A percentile compares a stretch with the other conserved stretches of the same genome.
These are phyloP conservation scores for Rhodotorula sp. DNA, from an alignment of 1,284 basidiomycete species.

Conservation along the genomic window DNA sequence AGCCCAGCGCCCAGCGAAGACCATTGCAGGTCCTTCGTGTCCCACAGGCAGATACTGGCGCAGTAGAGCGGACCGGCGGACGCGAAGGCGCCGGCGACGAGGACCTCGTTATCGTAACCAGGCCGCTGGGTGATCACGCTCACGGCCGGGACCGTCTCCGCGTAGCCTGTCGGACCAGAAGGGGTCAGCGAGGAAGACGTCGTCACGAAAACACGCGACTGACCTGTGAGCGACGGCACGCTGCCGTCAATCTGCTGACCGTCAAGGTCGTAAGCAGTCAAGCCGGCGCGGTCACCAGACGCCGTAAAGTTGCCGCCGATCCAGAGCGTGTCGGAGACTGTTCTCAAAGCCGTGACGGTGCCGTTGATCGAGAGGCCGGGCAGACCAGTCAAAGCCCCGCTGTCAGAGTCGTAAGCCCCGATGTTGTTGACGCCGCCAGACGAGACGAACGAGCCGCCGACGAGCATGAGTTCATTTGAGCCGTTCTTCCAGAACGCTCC, in stretches of 20 bases:
- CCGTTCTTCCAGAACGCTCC: slow-evolving; percentile 88
- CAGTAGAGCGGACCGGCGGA: slow-evolving; percentile 75
- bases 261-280: slow-evolving; percentile 74
- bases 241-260: slow-evolving; percentile 60
- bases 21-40: slow-evolving; percentile 71
- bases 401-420: slow-evolving; percentile 68
- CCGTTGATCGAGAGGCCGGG: slow-evolving; percentile 63
- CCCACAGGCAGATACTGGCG: slow-evolving; percentile 75
- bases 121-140: slow-evolving; percentile 68
- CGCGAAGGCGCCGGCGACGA: slow-evolving; percentile 83
- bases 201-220: neutral
- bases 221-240: slow-evolving; percentile 21
- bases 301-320: slow-evolving; percentile 74
- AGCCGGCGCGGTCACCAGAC: slow-evolving; percentile 58
- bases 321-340: slow-evolving; percentile 64
- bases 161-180: slow-evolving; percentile 27
- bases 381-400: slow-evolving; percentile 60
- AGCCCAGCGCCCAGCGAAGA: slow-evolving; percentile 75
- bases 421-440: slow-evolving; percentile 59
- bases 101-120: slow-evolving; percentile 63
- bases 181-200: neutral
- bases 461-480: slow-evolving; percentile 66
- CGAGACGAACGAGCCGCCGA: slow-evolving; percentile 84
- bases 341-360: slow-evolving; percentile 68
- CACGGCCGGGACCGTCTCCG: slow-evolving; percentile 64